Evolutionary conservation across 768 basidiomycete genomes (phyloP).

Genomic region (Suillus luteus): DNA sequence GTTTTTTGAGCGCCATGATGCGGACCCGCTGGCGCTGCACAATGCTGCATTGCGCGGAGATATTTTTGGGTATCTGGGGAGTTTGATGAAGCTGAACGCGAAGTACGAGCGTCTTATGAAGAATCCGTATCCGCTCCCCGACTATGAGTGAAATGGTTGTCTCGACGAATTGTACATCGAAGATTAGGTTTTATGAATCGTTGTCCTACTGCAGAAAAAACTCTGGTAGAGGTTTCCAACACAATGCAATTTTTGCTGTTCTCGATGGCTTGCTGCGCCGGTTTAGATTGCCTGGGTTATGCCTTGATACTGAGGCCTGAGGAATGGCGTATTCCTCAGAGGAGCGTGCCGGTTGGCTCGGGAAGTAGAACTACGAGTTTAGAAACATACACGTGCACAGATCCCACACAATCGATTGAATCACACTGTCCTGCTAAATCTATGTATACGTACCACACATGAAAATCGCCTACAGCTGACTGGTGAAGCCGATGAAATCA

Average conservation of each 20-base stretch:
- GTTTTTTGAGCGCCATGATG: slow-evolving; percentile 30
- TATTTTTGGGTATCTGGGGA: slow-evolving; percentile 30
- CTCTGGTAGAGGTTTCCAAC: too few species aligned
- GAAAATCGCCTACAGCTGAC: neutral
- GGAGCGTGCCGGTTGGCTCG: neutral
- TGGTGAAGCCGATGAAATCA: neutral
- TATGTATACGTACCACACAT: neutral
- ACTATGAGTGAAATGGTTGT: neutral
- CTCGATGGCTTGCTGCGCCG: too few species aligned
- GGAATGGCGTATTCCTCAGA: neutral
- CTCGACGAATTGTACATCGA: neutral
- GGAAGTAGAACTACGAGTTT: neutral
- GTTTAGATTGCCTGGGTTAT: too few species aligned
- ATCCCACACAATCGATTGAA: neutral
- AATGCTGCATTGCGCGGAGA: slow-evolving; percentile 36
- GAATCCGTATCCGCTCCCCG: slow-evolving; percentile 29
- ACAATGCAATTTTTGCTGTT: too few species aligned
- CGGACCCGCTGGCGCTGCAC: slow-evolving; percentile 38
- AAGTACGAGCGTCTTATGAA: slow-evolving; percentile 33
- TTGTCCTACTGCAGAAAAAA: too few species aligned
- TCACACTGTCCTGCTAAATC: neutral
- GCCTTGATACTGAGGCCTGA: too few species aligned
- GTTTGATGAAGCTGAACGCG: slow-evolving; percentile 26
- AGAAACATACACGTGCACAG: too few species aligned
- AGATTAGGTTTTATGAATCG: too few species aligned